Conservation (phyloP, 306 rosid species). For the Gillenia trifoliata region DNA sequence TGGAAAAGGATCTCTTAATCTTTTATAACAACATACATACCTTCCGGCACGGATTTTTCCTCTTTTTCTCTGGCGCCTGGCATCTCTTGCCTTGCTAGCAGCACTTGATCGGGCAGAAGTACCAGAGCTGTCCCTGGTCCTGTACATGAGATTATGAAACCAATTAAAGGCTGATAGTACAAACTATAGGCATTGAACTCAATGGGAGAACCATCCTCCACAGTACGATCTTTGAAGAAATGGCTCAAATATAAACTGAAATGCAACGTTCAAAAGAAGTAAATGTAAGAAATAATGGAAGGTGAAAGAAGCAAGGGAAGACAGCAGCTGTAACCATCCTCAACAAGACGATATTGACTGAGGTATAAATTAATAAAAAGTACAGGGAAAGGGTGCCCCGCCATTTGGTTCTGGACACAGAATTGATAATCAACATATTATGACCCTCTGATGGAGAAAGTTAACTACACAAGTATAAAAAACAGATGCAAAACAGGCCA, state of each 20-base stretch:
- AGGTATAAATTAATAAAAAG: not conserved
- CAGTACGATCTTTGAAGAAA: not conserved
- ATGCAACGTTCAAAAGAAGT: not conserved
- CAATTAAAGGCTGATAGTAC: not conserved
- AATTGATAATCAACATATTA: not conserved
- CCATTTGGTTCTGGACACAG: not conserved
- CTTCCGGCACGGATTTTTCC: conserved; percentile 98
- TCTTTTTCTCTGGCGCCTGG: conserved; percentile 79
- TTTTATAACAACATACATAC: conserved; percentile 34
- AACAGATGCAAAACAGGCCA: not conserved
- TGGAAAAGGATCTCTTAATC: not conserved
- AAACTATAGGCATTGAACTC: not conserved
- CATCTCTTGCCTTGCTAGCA: conserved; percentile 77
- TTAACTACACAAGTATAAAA: not conserved
- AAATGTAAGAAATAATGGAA: not conserved
- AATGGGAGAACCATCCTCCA: not conserved
- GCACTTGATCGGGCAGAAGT: conserved; percentile 59
- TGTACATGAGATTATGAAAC: conserved; percentile 38
- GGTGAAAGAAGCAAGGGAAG: not conserved
- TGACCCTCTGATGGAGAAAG: not conserved
- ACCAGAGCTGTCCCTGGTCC: conserved; percentile 66
- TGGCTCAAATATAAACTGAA: not conserved
- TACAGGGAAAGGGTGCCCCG: not conserved
- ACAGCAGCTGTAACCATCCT: not conserved
- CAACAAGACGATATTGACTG: too few species aligned